Evolutionary conservation across 2,329 filamentous ascomycete species (phyloP), one percentile per base, ranked within the genome.

Genomic region (Xylaria arbuscula): DNA sequence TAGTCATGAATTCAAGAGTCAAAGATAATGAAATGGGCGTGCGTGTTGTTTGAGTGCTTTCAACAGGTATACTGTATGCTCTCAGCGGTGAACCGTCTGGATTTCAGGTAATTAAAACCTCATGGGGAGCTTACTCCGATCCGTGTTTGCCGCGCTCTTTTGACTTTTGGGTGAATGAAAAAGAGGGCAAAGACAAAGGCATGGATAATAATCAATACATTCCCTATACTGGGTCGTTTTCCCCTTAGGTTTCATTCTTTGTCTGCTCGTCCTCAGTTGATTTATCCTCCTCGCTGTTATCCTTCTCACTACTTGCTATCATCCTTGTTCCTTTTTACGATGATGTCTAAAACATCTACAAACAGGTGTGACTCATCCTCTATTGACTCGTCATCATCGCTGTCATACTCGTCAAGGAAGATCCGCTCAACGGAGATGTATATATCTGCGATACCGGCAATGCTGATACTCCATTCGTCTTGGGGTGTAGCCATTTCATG

Each of bases 261-360:
- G 28, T 28, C 3, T 28, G 28, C 28, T 28, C 28, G 28, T 28
- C 28, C 28, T 5, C 28, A 28, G 28, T 28, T 28, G 28, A 5
- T 28, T 28, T 5, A 28, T 28, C 28, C 3, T 28, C 28, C 28
- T 28, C 28, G 28, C 28, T 28, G 28, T 28, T 10, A 13, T 50
- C 17, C 7, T 51, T 2, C 17, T n/a, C 48, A 8, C 13, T 11
- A 32, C 6, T 11, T 5, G 28, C 28, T 28, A 2, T 28, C 5
- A 5, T 50, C 47, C 22, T 2, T 8, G 11, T 54, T 54, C 15
- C n/a, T 17, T 13, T 17, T 34, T 7, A 64, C 10, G n/a, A 62
- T 22, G 2, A 68, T 34, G 11, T 68, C 66, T 11, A 68, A 2
- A 15, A 58, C 57, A 50, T 68, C 66, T 8, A 66, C 19, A 32